phyloP scores from a whole-genome alignment of 345 rosid species.

The Geranium brycei region DNA sequence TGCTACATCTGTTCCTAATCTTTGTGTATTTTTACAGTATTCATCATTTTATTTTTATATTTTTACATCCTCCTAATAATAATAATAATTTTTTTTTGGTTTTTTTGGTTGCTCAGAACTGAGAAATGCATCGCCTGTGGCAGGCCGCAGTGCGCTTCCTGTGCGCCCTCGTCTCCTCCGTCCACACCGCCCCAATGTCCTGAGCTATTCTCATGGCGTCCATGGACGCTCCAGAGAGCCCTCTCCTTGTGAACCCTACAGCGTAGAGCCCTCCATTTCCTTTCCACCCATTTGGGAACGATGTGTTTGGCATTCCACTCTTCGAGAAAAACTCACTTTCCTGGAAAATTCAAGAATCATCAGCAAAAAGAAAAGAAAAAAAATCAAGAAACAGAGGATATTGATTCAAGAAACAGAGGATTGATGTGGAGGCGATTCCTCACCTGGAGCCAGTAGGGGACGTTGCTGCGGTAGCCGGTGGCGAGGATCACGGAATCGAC shows the following conservation, averaged over 20 bases:
- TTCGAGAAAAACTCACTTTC: constrained; percentile 67
- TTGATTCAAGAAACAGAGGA: not conserved
- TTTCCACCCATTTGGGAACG: constrained; percentile 85
- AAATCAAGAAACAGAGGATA: not conserved
- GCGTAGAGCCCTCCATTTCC: constrained; percentile 72
- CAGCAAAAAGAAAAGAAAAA: not conserved
- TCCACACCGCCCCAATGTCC: constrained; percentile 60
- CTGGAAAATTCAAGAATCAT: constrained; percentile 17
- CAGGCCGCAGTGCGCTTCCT: constrained; percentile 41
- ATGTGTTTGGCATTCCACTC: constrained; percentile 58
- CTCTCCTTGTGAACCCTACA: constrained; percentile 85
- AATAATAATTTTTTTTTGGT: too few species aligned
- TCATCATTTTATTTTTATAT: too few species aligned
- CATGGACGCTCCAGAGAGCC: constrained; percentile 63
- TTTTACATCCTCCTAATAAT: not conserved
- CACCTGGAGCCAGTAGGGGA: constrained; percentile 87
- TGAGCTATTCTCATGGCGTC: constrained; percentile 60
- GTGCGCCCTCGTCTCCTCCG: constrained; percentile 58
- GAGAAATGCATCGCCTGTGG: constrained; percentile 71
- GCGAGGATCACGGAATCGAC: constrained; percentile 72
- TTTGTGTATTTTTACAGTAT: too few species aligned
- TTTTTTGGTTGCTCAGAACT: constrained; percentile 19
- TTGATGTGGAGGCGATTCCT: constrained; percentile 5
- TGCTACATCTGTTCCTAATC: too few species aligned
- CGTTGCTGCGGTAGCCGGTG: constrained; percentile 89